phyloP scores from a whole-genome alignment of 208 protist species.

The Perkinsela sp. region DNA sequence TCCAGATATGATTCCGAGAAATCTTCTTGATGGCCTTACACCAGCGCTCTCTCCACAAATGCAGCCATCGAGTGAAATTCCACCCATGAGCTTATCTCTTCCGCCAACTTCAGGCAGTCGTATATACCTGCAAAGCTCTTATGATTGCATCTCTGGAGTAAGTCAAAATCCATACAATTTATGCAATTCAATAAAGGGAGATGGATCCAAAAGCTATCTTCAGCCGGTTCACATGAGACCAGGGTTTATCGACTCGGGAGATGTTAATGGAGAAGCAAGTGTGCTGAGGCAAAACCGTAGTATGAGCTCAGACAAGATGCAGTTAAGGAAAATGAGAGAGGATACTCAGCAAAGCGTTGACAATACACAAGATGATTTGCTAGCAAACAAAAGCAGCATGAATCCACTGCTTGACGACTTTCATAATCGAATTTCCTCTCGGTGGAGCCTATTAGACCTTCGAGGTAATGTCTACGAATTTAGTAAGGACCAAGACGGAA shows the following conservation, averaged over 20 bases:
- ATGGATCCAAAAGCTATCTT: not conserved
- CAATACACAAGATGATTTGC: too few species aligned
- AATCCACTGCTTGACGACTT: not conserved
- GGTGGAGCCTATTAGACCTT: conserved; percentile 47
- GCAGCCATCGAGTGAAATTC: not conserved
- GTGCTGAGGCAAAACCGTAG: too few species aligned
- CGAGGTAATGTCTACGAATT: conserved; percentile 73
- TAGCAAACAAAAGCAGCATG: not conserved
- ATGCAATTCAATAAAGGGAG: not conserved
- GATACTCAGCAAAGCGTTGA: too few species aligned
- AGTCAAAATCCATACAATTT: not conserved
- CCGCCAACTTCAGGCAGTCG: not conserved
- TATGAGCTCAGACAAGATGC: too few species aligned
- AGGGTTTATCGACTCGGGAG: too few species aligned
- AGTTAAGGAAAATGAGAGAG: too few species aligned
- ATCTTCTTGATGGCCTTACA: not conserved
- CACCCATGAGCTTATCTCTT: not conserved
- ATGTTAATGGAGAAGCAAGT: too few species aligned
- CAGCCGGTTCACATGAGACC: not conserved
- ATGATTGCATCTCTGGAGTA: not conserved
- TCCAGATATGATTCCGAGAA: not conserved
- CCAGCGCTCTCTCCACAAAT: not conserved
- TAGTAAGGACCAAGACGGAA: conserved; percentile 83
- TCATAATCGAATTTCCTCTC: not conserved
- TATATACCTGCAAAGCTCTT: not conserved